Conservation (phyloP, 108 stramenopile genomes). For the Schizochytrium sp. region DNA sequence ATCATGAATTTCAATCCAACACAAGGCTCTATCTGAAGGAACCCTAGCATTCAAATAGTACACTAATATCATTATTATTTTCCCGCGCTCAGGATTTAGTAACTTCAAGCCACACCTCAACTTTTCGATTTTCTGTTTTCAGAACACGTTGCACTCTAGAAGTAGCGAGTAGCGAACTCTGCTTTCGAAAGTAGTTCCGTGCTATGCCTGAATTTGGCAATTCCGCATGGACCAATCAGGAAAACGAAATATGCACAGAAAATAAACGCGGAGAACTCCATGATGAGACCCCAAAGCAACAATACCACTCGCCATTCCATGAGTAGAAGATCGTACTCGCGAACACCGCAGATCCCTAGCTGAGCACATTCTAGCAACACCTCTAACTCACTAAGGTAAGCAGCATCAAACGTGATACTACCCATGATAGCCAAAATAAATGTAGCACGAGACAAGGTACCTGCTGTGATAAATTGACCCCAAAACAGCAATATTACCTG, state of each 20-base stretch:
- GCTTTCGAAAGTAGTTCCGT: background rate
- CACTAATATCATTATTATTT: no score
- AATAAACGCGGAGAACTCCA: background rate
- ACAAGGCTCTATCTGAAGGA: no score
- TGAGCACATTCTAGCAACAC: background rate
- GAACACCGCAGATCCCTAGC: background rate
- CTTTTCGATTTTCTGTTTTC: no score
- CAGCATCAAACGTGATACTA: background rate
- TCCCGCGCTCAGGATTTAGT: no score
- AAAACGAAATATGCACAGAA: background rate
- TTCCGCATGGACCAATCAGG: background rate
- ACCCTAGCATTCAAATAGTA: no score
- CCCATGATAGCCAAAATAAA: background rate
- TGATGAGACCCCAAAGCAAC: background rate
- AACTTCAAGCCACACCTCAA: no score
- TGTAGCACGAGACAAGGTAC: background rate
- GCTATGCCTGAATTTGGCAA: background rate
- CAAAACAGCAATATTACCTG: background rate
- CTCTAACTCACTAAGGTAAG: conserved; percentile 15
- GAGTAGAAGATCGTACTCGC: background rate
- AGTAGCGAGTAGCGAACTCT: background rate
- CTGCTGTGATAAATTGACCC: background rate
- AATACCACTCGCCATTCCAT: conserved; percentile 5
- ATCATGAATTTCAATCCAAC: no score
- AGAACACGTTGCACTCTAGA: no score